Evolutionary conservation across 495 filamentous ascomycete species (phyloP).

Genomic region (Viridothelium virens): DNA sequence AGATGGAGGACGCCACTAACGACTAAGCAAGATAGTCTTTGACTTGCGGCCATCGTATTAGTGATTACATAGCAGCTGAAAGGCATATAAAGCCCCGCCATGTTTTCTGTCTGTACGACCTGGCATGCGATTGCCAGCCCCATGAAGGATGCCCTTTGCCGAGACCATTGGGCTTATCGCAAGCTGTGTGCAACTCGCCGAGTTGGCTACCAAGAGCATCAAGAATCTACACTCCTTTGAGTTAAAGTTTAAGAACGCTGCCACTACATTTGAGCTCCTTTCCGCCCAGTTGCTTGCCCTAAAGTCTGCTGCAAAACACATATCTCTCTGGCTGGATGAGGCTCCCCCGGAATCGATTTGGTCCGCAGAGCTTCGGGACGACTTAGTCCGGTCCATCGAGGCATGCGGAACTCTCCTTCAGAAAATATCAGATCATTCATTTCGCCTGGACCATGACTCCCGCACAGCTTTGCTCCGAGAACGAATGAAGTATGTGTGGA

Average conservation of each 20-base stretch:
- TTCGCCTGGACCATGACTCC: neutral
- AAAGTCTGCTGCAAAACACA: slow-evolving; percentile 6
- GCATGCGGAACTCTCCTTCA: neutral
- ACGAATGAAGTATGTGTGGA: slow-evolving; percentile 8
- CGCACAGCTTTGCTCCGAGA: neutral
- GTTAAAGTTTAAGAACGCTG: neutral
- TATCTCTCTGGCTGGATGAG: slow-evolving; percentile 1
- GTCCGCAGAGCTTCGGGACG: neutral
- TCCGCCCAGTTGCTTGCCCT: neutral
- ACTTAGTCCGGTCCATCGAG: neutral
- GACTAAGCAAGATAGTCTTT: too few species aligned
- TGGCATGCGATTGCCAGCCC: neutral
- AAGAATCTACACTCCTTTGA: neutral
- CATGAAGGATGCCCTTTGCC: neutral
- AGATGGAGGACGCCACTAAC: too few species aligned
- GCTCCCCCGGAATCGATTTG: neutral
- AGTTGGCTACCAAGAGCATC: neutral
- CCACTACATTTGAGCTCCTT: neutral
- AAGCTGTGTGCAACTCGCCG: slow-evolving; percentile 5
- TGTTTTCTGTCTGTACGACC: neutral
- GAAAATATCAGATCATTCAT: neutral
- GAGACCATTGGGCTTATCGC: slow-evolving; percentile 2
- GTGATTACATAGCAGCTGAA: too few species aligned
- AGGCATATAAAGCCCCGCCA: neutral
- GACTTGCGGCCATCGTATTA: too few species aligned